Percentiles rank a stretch among this genome's conserved stretches.
phyloP scores from a whole-genome alignment of 225 moss, liverwort and hornwort species.

The Neckera pumila region DNA sequence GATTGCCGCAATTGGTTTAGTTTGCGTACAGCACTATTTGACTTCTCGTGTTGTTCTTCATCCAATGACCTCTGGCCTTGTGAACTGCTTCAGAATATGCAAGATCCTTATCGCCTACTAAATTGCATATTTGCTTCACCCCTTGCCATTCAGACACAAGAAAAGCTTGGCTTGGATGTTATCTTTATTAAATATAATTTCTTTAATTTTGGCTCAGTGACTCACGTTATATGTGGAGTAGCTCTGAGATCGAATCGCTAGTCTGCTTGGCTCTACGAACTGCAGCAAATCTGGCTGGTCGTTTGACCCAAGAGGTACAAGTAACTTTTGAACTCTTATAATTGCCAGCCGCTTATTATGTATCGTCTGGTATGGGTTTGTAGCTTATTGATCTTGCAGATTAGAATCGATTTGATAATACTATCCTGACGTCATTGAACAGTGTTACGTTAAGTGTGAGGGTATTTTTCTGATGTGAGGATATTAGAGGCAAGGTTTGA shows the following conservation, averaged over 20 bases:
- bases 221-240: slow-evolving; percentile 16
- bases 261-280: slow-evolving; percentile 62
- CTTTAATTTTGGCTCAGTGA: slow-evolving; percentile 16
- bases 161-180: not conserved
- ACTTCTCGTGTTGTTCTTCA: not conserved
- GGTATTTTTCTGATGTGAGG: not conserved
- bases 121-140: not conserved
- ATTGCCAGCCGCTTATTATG: not conserved
- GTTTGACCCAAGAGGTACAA: slow-evolving; percentile 50
- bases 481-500: not conserved
- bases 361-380: not conserved
- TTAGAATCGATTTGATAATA: not conserved
- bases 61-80: not conserved
- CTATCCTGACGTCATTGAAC: not conserved
- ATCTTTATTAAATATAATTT: not conserved
- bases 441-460: not conserved
- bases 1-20: not conserved
- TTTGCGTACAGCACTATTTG: not conserved
- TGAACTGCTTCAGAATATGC: not conserved
- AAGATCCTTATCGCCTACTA: not conserved
- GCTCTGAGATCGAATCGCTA: slow-evolving; percentile 40
- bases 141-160: not conserved
- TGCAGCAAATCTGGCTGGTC: slow-evolving; percentile 56
- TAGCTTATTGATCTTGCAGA: not conserved
- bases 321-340: not conserved